These are phyloP conservation scores for Suillus fuscotomentosus DNA, from an alignment of 768 basidiomycete genomes.

Conservation along the genomic window DNA sequence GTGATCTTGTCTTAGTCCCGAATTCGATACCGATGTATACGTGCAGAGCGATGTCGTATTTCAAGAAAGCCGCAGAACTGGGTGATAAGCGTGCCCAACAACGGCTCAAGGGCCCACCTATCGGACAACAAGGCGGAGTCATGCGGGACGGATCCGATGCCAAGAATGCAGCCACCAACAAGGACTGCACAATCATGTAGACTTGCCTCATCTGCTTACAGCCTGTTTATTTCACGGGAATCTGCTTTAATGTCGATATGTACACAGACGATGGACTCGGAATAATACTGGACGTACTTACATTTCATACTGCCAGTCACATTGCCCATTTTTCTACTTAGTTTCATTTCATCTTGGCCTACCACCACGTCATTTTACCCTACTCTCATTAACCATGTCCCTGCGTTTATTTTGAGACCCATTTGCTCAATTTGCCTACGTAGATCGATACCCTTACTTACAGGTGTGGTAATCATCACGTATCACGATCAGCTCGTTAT, in stretches of 20 bases:
- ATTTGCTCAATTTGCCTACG: background rate
- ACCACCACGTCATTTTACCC: background rate
- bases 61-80: constrained; percentile 85
- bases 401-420: background rate
- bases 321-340: background rate
- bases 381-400: background rate
- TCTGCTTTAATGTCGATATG: background rate
- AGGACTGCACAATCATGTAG: constrained; percentile 87
- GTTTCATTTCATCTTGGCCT: background rate
- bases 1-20: constrained; percentile 26
- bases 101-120: constrained; percentile 65
- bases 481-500: background rate
- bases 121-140: constrained; percentile 57
- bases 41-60: constrained; percentile 70
- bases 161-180: constrained; percentile 59
- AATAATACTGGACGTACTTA: background rate
- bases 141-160: constrained; percentile 53
- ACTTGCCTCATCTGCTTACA: background rate
- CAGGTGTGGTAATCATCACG: background rate
- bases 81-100: constrained; percentile 94
- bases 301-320: background rate
- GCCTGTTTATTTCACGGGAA: background rate
- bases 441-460: background rate
- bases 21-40: constrained; percentile 1
- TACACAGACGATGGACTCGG: constrained; percentile 2